Evolutionary conservation across 208 protist genomes (phyloP).

Genomic region (Wallacemonas collosoma): DNA sequence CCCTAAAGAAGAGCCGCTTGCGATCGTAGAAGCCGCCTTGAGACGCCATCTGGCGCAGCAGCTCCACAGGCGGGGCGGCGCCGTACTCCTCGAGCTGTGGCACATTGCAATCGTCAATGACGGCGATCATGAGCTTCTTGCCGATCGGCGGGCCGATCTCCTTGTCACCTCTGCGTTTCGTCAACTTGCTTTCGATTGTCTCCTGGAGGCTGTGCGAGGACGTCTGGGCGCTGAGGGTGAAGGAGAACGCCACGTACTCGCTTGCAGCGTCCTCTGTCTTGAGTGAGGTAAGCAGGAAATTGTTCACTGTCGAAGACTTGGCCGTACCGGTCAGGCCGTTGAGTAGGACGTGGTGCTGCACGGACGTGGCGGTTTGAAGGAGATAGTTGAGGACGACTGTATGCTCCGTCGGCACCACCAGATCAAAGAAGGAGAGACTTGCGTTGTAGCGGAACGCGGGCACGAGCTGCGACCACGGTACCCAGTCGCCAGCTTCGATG

Average conservation of each 20-base stretch:
- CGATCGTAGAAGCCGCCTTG: slow-evolving; percentile 92
- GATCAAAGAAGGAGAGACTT: slow-evolving; percentile 90
- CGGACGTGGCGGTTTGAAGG: slow-evolving; percentile 53
- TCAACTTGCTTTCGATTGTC: slow-evolving; percentile 93
- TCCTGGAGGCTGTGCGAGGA: slow-evolving; percentile 89
- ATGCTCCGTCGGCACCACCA: slow-evolving; percentile 95
- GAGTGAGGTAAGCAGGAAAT: slow-evolving; percentile 75
- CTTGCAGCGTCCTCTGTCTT: slow-evolving; percentile 69
- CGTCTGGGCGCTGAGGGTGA: slow-evolving; percentile 94
- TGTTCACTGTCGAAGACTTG: slow-evolving; percentile 91
- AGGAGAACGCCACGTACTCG: slow-evolving; percentile 74
- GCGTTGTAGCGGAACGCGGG: slow-evolving; percentile 90
- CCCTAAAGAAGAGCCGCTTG: slow-evolving; percentile 92
- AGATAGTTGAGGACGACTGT: slow-evolving; percentile 87
- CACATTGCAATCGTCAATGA: slow-evolving; percentile 97
- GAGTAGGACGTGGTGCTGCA: slow-evolving; percentile 80
- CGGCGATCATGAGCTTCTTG: slow-evolving; percentile 87
- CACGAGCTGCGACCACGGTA: slow-evolving; percentile 84
- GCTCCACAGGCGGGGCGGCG: slow-evolving; percentile 93
- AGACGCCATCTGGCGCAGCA: slow-evolving; percentile 93
- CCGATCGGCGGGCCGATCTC: slow-evolving; percentile 81
- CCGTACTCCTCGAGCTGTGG: slow-evolving; percentile 94
- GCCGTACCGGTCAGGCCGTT: slow-evolving; percentile 94
- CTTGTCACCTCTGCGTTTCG: slow-evolving; percentile 86
- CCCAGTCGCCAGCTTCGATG: slow-evolving; percentile 63